Evolutionary conservation across 1,284 basidiomycete species (phyloP).

Genomic region (Rhodotorula sp.): DNA sequence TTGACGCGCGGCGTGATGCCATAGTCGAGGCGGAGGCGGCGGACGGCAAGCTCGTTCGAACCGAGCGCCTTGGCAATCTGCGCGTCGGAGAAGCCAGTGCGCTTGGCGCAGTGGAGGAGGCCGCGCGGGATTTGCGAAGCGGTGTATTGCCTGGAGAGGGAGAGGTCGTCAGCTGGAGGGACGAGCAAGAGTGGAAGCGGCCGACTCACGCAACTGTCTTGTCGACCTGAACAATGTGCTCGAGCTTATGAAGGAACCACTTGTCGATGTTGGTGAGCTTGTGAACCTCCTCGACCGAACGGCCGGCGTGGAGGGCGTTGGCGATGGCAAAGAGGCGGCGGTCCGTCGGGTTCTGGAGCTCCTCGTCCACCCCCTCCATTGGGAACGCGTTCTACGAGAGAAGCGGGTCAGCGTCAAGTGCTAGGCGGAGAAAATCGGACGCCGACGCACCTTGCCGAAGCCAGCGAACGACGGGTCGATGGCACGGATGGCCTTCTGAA

Average conservation of each 20-base stretch:
- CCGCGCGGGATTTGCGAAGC: conserved; percentile 66
- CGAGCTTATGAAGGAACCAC: conserved; percentile 92
- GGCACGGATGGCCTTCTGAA: conserved; percentile 94
- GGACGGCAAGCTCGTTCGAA: conserved; percentile 85
- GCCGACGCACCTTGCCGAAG: conserved; percentile 70
- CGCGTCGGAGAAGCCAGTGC: conserved; percentile 92
- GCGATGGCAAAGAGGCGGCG: conserved; percentile 90
- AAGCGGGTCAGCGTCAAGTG: conserved; percentile 3
- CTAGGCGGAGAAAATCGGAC: neutral
- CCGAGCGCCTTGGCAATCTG: conserved; percentile 77
- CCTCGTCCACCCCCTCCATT: conserved; percentile 73
- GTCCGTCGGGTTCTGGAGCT: conserved; percentile 83
- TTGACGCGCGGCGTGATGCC: conserved; percentile 89
- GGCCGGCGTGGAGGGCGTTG: conserved; percentile 81
- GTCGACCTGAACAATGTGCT: conserved; percentile 79
- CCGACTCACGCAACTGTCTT: conserved; percentile 64
- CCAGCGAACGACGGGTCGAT: conserved; percentile 94
- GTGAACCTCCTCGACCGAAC: conserved; percentile 93
- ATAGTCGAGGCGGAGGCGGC: conserved; percentile 62
- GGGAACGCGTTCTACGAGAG: conserved; percentile 58
- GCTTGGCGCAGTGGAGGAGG: conserved; percentile 80
- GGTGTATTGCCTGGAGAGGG: conserved; percentile 60
- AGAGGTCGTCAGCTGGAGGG: neutral
- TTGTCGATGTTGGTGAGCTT: conserved; percentile 96
- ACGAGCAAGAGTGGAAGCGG: neutral